Base-by-base conservation (phyloP, 2,329 filamentous ascomycete species). In the Diaporthe sp. region DNA sequence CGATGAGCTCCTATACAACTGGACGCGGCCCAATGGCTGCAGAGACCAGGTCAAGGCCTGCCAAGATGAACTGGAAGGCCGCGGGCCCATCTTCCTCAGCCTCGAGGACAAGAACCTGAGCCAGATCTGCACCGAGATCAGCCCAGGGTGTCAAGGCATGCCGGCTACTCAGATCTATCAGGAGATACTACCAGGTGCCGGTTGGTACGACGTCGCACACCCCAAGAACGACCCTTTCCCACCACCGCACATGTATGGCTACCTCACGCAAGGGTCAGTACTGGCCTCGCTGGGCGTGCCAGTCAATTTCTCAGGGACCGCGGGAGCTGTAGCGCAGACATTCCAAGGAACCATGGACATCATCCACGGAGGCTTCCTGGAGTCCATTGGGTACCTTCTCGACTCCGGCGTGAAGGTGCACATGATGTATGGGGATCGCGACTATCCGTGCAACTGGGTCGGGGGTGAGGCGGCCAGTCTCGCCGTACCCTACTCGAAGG, bases 271-370 rank as follows among this genome's bases (percentile, higher is more conserved):
- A 75, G 84, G 86, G 4, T 87, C 88, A 79, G 89, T 92, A 0
- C 90, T 92, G 79, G 81, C 82, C 3, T 89, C 89, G 0, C 86
- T 93, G 1, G 92, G 91, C 6, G 88, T 91, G 0, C 89, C 90
- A 0, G 81, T 92, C 28, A 92, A 93, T 81, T 92, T 87, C 84
- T 89, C 90, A 0, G 80, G 84, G 22, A 83, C 83, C 3, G 85
- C 84, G 10, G 73, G 79, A 3, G 84, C 86, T 17, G 89, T 90
- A 1, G 82, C 83, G 13, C 72, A 78, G 4, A 87, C 85, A 1
- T 92, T 92, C 77, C 68, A 75, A 13, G 67, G 76, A 31, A 82
- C 83, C 53, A 79, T 80, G 60, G 81, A 84, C 78, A 81, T 83
- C 75, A 73, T 80, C 17, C 80, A 81, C 31, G 79, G 80, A 25